These are phyloP conservation scores for Bruguiera gymnorhiza DNA, from an alignment of 345 rosid genomes.

Conservation along the genomic window DNA sequence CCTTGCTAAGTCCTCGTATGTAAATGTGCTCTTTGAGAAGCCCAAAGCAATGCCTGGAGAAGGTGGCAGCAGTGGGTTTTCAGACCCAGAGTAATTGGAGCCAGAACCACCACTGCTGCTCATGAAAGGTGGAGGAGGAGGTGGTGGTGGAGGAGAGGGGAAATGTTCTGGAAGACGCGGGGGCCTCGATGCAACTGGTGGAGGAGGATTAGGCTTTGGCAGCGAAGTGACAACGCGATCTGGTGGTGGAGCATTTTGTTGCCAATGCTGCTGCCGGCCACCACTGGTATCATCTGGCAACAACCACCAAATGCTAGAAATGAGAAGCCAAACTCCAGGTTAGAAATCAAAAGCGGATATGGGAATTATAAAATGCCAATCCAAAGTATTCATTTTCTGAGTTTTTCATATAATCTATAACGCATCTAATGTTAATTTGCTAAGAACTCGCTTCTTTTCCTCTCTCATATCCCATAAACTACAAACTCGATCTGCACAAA, in stretches of 20 bases:
- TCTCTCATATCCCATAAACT: background rate
- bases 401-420: too few species aligned
- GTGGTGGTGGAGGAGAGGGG: slow-evolving; percentile 20
- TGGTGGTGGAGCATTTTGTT: slow-evolving; percentile 46
- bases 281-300: slow-evolving; percentile 40
- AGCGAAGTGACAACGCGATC: slow-evolving; percentile 23
- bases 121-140: slow-evolving; percentile 25
- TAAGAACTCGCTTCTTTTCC: background rate
- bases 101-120: slow-evolving; percentile 65
- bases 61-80: slow-evolving; percentile 50
- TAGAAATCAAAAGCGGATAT: background rate
- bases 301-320: slow-evolving; percentile 9
- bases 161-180: slow-evolving; percentile 6
- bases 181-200: slow-evolving; percentile 24
- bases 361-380: slow-evolving; percentile 22
- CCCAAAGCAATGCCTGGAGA: slow-evolving; percentile 53
- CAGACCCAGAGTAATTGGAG: slow-evolving; percentile 49
- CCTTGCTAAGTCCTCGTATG: slow-evolving; percentile 52
- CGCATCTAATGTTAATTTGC: background rate
- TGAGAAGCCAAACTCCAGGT: slow-evolving; percentile 2
- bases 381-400: background rate
- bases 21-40: slow-evolving; percentile 56
- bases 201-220: slow-evolving; percentile 20
- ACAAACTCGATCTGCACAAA: background rate
- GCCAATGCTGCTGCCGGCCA: slow-evolving; percentile 59